Evolutionary conservation across 495 filamentous ascomycete genomes (phyloP).

Genomic region (Tuber melanosporum): DNA sequence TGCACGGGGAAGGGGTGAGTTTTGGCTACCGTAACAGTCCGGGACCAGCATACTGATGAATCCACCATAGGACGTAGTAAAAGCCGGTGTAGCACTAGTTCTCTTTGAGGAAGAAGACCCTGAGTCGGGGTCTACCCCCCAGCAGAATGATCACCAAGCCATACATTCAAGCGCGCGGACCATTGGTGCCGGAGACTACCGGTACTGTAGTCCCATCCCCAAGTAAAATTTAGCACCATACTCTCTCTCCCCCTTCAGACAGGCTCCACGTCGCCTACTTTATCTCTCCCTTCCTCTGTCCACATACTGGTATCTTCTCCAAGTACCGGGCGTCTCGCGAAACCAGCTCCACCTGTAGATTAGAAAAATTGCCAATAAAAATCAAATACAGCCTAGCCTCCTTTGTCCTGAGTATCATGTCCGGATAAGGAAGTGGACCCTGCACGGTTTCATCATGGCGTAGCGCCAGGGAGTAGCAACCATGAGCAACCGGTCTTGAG

Average conservation of each 20-base stretch:
- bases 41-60: not conserved
- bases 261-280: not conserved
- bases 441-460: slow-evolving; percentile 17
- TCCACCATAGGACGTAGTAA: slow-evolving; percentile 51
- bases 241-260: not conserved
- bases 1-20: slow-evolving; percentile 82
- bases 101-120: slow-evolving; percentile 49
- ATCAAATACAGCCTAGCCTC: not conserved
- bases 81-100: slow-evolving; percentile 52
- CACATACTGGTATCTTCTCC: slow-evolving; percentile 6
- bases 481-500: not conserved
- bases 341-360: not conserved
- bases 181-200: not conserved
- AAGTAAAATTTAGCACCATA: not conserved
- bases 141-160: not conserved
- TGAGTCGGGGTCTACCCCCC: not conserved
- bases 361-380: not conserved
- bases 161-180: not conserved
- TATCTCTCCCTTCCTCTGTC: not conserved
- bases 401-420: not conserved
- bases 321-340: slow-evolving; percentile 24
- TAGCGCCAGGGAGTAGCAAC: not conserved
- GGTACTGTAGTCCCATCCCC: not conserved
- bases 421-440: not conserved
- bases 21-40: not conserved